These are phyloP conservation scores for Metschnikowia koreensis DNA, from an alignment of 805 yeast species.

Conservation along the genomic window DNA sequence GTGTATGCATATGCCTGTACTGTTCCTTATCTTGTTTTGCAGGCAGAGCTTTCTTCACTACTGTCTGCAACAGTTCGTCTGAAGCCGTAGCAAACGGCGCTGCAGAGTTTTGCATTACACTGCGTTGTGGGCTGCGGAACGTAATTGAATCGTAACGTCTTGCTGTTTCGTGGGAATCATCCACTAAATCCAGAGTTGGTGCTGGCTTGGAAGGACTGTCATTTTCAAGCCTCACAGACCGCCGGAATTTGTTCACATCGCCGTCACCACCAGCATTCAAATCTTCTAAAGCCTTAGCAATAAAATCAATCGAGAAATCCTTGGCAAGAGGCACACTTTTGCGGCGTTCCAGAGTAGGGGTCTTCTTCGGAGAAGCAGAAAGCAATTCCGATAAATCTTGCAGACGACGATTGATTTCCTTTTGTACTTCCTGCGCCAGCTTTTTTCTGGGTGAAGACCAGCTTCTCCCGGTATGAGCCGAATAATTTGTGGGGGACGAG, in stretches of 20 bases:
- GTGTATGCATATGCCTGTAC: slow-evolving; percentile 10
- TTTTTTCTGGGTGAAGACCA: slow-evolving; percentile 46
- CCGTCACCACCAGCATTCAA: slow-evolving; percentile 46
- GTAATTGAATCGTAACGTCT: slow-evolving; percentile 35
- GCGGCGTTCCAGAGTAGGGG: slow-evolving; percentile 1
- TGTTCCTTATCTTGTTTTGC: neutral
- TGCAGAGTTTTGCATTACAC: neutral
- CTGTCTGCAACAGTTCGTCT: slow-evolving; percentile 10
- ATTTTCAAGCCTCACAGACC: slow-evolving; percentile 29
- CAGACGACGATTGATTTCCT: slow-evolving; percentile 34
- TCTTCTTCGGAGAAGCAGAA: slow-evolving; percentile 27
- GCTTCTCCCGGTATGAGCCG: slow-evolving; percentile 28
- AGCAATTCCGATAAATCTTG: slow-evolving; percentile 14
- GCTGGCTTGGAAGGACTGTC: neutral
- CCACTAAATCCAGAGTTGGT: slow-evolving; percentile 31
- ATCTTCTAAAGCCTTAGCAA: slow-evolving; percentile 46
- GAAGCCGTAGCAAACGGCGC: neutral
- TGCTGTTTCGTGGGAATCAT: slow-evolving; percentile 39
- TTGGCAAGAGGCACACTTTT: slow-evolving; percentile 35
- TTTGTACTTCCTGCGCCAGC: slow-evolving; percentile 35
- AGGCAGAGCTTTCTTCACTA: slow-evolving; percentile 6
- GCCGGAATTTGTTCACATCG: slow-evolving; percentile 39
- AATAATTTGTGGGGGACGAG: slow-evolving; percentile 39
- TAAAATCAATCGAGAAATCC: slow-evolving; percentile 45
- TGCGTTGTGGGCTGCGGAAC: slow-evolving; percentile 15